These are phyloP conservation scores for Magnaporthales sp. DNA, from an alignment of 2,329 filamentous ascomycete species.

Conservation along the genomic window DNA sequence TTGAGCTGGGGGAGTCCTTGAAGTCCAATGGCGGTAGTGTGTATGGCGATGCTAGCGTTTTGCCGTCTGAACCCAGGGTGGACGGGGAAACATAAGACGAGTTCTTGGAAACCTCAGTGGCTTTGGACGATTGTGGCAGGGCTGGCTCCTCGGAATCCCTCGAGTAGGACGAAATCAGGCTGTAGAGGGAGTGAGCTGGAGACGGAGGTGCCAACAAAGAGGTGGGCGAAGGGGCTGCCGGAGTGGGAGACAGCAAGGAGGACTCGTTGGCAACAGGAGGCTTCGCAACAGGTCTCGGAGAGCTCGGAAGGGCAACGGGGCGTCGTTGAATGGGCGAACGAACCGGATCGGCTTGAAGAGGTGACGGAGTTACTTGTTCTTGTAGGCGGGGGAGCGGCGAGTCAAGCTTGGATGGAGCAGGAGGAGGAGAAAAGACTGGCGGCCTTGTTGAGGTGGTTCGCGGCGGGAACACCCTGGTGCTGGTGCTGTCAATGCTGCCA, in stretches of 20 bases:
- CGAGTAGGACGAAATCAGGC: slow-evolving; percentile 47
- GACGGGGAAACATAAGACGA: slow-evolving; percentile 20
- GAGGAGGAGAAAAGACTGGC: slow-evolving; percentile 8
- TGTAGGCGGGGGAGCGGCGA: slow-evolving; percentile 22
- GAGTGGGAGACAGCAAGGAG: background rate
- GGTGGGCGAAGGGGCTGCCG: background rate
- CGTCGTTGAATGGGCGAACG: slow-evolving; percentile 26
- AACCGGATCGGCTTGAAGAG: slow-evolving; percentile 13
- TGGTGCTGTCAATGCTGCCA: slow-evolving; percentile 7
- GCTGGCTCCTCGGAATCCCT: slow-evolving; percentile 33
- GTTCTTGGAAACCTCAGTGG: slow-evolving; percentile 25
- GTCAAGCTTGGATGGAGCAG: slow-evolving; percentile 18
- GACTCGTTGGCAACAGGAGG: background rate
- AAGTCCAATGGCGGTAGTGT: background rate
- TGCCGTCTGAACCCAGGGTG: background rate
- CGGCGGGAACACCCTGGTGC: slow-evolving; percentile 1
- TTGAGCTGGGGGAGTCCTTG: slow-evolving; percentile 2
- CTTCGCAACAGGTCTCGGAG: background rate
- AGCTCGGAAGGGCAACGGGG: slow-evolving; percentile 16
- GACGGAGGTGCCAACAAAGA: slow-evolving; percentile 18
- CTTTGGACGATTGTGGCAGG: slow-evolving; percentile 31
- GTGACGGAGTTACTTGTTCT: background rate
- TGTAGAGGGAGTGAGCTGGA: slow-evolving; percentile 41
- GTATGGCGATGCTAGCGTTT: background rate
- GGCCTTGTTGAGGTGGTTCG: slow-evolving; percentile 11